A percentile compares a stretch with the other conserved stretches of the same genome.
Evolutionary conservation across 1,139 yeast species (phyloP).

Genomic region (Suhomyces coccinellae): DNA sequence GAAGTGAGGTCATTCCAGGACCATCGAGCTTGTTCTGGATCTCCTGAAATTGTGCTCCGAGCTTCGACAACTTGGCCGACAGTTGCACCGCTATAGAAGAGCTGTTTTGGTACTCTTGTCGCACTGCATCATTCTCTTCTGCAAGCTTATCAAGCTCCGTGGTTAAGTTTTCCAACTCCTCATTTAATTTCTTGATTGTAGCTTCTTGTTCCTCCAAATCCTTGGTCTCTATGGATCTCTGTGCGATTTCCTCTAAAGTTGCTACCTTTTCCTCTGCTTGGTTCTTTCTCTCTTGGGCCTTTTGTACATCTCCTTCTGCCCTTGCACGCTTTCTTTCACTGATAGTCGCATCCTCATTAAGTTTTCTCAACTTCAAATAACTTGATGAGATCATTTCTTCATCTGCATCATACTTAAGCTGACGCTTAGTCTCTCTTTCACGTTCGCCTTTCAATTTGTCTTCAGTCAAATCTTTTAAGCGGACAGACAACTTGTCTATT

Average conservation of each 20-base stretch:
- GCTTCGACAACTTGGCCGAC: conserved; percentile 33
- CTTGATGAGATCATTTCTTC: conserved; percentile 49
- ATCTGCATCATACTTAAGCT: conserved; percentile 48
- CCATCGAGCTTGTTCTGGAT: conserved; percentile 43
- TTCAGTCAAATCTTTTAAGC: conserved; percentile 3
- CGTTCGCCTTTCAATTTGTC: conserved; percentile 20
- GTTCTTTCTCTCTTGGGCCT: conserved; percentile 19
- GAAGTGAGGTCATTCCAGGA: conserved; percentile 43
- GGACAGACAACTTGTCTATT: conserved; percentile 1
- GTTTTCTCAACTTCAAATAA: conserved; percentile 47
- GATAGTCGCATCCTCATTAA: conserved; percentile 50
- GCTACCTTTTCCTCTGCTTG: conserved; percentile 21
- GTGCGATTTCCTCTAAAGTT: conserved; percentile 17
- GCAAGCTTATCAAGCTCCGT: conserved; percentile 28
- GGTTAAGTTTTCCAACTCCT: conserved; percentile 28
- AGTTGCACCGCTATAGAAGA: conserved; percentile 59
- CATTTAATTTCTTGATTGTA: conserved; percentile 30
- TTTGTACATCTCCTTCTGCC: conserved; percentile 33
- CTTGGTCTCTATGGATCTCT: background rate
- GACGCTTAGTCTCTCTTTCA: conserved; percentile 49
- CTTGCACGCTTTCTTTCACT: conserved; percentile 50
- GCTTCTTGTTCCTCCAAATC: conserved; percentile 26
- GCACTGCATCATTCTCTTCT: conserved; percentile 39
- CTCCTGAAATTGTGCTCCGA: conserved; percentile 28
- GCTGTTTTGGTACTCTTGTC: conserved; percentile 51